Base-by-base conservation (phyloP, 179 eudicot species). In the Corrigiola litoralis region DNA sequence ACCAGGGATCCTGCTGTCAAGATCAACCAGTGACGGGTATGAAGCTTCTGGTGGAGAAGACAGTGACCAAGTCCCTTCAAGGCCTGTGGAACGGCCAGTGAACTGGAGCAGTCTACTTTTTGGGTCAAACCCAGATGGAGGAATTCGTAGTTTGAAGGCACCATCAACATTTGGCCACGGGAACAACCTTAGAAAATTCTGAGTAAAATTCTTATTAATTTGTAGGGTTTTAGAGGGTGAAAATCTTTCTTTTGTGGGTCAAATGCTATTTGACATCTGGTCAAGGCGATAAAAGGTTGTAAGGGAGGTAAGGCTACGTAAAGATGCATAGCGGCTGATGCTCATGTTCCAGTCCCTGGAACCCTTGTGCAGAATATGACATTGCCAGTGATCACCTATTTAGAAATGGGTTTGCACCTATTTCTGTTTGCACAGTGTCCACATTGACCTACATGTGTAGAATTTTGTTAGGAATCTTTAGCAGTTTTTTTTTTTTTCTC, bases 21-120 rank as follows among this genome's bases (percentile, higher is more conserved):
- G 99, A 71, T 90, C 96, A 12, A 83, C 89, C 29, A 94, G 99
- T 61, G 99, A 88, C 38, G 99, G 99, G 33, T 95, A 95, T 52
- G 99, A 95, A 33, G 95, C 97, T 12, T 95, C 99, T n/a, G 99
- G 99, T 45, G 99, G 99, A 21, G 99, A 95, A 79, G 99, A 95
- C 61, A 95, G 99, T 69, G 99, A 95, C 58, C 87, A 85, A 27
- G 91, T 91, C 24, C 89, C 96, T 24, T 79, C 85, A 1, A 80
- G 87, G 55, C 67, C 74, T 5, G 71, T 52, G 23, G 80, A 78
- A 37, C 81, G 89, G 71, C 63, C 92, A 9, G 78, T 61, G 8
- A 82, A 87, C 75, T 95, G 96, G 97, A 79, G 83, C 62, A 84
- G 71, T 41, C 65, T 79, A 14, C 79, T 87, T 1, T 88, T 84